Evolutionary conservation across 2,329 filamentous ascomycete genomes (phyloP), one percentile per base, ranked within the genome.

Genomic region (Aschersonia sp.): DNA sequence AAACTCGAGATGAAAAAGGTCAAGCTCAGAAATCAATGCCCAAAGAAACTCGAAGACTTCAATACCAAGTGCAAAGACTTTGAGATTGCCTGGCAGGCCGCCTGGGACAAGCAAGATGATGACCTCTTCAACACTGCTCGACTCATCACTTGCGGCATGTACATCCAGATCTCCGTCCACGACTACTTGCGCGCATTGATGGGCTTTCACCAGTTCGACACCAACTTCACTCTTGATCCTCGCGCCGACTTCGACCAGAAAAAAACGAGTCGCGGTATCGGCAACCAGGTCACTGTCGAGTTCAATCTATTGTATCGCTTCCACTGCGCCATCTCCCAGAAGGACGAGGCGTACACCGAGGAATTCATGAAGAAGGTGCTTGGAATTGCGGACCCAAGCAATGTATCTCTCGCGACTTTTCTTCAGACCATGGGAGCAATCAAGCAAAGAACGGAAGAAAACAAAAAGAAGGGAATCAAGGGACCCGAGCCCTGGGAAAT

Each of bases 151-250:
- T 76, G 73, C 44, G 75, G 75, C 44, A 65, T 80, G 30, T 80
- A 76, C 54, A 70, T 77, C 51, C 77, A 77, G 58, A 70, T 67
- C 20, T 57, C 63, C 5, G 53, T 68, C 2, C 57, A 61, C 47
- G 67, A 70, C 50, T 70, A 70, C 42, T 55, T 68, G 5, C 58
- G 65, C 2, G 44, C 44, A 9, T 10, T 45, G 0, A 57, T 66
- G 44, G 64, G 63, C 10, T 60, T 83, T 50, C 80, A 82, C 56
- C 66, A 75, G 1, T 60, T 56, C 3, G 20, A 80, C 56, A 75
- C 72, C 43, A 76, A 74, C 41, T 83, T 77, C 76, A 78, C 72
- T 28, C 65, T 81, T 49, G 60, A 56, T 50, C 63, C 59, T 46
- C 53, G 54, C 4, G 43, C 44, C 0, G 51, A 56, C 20, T 52